phyloP scores from a whole-genome alignment of 2,329 filamentous ascomycete genomes.

The Trichoderma sp. region DNA sequence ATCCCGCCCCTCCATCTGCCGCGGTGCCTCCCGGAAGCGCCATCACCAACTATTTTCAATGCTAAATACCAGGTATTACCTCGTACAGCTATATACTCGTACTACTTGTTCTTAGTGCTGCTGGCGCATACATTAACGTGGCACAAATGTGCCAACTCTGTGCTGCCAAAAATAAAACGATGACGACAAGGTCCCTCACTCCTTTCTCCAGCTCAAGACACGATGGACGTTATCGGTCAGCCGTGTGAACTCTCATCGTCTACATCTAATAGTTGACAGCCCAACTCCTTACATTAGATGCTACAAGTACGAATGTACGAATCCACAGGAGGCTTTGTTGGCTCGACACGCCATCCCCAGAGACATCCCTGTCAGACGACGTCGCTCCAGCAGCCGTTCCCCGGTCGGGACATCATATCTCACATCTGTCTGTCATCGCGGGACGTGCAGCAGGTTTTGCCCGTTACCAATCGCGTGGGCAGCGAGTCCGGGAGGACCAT shows the following conservation, averaged over 20 bases:
- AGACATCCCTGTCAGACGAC: conserved; percentile 15
- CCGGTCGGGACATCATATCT: conserved; percentile 20
- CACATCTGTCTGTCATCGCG: conserved; percentile 24
- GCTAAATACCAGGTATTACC: background rate
- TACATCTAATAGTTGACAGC: background rate
- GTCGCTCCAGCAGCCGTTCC: conserved; percentile 20
- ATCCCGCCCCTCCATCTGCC: background rate
- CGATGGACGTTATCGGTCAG: background rate
- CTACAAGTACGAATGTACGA: background rate
- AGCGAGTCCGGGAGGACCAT: conserved; percentile 9
- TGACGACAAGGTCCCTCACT: background rate
- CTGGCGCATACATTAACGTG: background rate
- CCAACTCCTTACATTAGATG: background rate
- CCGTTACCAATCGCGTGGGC: conserved; percentile 22
- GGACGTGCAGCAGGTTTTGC: conserved; percentile 20
- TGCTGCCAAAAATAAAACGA: background rate
- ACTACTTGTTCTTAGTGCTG: background rate
- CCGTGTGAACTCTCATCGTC: background rate
- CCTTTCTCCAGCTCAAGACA: background rate
- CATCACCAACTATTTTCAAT: background rate
- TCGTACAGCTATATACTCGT: background rate
- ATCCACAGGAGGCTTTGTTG: conserved; percentile 9
- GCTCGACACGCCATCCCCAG: conserved; percentile 1
- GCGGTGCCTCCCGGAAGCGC: background rate
- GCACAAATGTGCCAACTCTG: background rate